Conservation (phyloP, 176 grass and related monocot genomes). For the Rhynchospora pubera region DNA sequence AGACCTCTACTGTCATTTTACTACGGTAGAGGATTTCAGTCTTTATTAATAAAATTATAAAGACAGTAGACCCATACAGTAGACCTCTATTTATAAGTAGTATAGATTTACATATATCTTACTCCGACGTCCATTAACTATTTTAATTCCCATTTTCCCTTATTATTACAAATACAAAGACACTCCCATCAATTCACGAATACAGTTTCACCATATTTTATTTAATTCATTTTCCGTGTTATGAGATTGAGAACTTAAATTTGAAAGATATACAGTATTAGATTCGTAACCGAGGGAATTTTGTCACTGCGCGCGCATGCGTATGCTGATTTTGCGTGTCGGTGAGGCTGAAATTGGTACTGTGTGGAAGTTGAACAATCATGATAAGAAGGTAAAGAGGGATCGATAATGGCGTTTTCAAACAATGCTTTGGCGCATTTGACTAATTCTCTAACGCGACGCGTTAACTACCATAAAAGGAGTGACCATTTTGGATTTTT, state of each 20-base stretch:
- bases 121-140: too few relatives aligned
- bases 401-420: neutral
- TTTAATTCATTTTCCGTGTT: neutral
- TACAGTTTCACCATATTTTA: neutral
- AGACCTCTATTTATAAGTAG: too few relatives aligned
- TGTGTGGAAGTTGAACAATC: neutral
- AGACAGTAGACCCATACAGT: too few relatives aligned
- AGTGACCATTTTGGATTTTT: neutral
- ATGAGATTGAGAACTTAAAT: neutral
- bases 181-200: neutral
- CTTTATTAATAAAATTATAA: too few relatives aligned
- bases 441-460: neutral
- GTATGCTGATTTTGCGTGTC: neutral
- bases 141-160: too few relatives aligned
- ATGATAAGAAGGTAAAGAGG: neutral
- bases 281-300: neutral
- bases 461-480: neutral
- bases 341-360: neutral
- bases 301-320: neutral
- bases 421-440: neutral
- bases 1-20: too few relatives aligned
- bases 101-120: too few relatives aligned
- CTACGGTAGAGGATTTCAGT: too few relatives aligned
- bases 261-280: neutral
- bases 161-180: too few relatives aligned